Percentiles rank a stretch among this genome's conserved stretches.
Evolutionary conservation across 148 eudicot species (phyloP).

Genomic region (Chenopodium album): DNA sequence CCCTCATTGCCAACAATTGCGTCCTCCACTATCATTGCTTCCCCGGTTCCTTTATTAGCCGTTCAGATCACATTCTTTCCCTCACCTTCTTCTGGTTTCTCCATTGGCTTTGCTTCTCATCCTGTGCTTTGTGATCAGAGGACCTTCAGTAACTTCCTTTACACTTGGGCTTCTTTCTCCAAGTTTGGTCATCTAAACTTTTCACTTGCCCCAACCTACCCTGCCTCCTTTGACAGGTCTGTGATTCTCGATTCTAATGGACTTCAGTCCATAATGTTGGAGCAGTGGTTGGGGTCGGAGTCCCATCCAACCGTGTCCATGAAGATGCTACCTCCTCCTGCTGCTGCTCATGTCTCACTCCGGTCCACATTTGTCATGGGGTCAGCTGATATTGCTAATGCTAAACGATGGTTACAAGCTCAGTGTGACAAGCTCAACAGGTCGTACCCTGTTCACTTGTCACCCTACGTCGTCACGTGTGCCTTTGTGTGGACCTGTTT

Average conservation of each 20-base stretch:
- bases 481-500: slow-evolving; percentile 47
- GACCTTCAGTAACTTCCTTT: slow-evolving; percentile 43
- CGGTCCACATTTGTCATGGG: slow-evolving; percentile 49
- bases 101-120: slow-evolving; percentile 43
- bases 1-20: slow-evolving; percentile 20
- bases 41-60: slow-evolving; percentile 31
- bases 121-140: slow-evolving; percentile 47
- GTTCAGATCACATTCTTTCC: slow-evolving; percentile 57
- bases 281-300: slow-evolving; percentile 16
- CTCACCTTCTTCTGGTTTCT: slow-evolving; percentile 31
- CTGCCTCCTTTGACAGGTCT: slow-evolving; percentile 35
- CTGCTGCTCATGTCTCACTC: slow-evolving; percentile 8
- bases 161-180: slow-evolving; percentile 42
- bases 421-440: slow-evolving; percentile 27
- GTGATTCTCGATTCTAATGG: slow-evolving; percentile 36
- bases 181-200: slow-evolving; percentile 10
- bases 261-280: slow-evolving; percentile 27
- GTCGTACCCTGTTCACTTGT: slow-evolving; percentile 23
- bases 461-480: slow-evolving; percentile 49
- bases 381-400: slow-evolving; percentile 32
- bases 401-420: slow-evolving; percentile 32
- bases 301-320: not conserved
- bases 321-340: not conserved
- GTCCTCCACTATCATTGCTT: not conserved
- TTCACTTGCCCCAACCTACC: not conserved